phyloP scores from a whole-genome alignment of 495 filamentous ascomycete genomes.

The Hyaloscypha hepaticicola region DNA sequence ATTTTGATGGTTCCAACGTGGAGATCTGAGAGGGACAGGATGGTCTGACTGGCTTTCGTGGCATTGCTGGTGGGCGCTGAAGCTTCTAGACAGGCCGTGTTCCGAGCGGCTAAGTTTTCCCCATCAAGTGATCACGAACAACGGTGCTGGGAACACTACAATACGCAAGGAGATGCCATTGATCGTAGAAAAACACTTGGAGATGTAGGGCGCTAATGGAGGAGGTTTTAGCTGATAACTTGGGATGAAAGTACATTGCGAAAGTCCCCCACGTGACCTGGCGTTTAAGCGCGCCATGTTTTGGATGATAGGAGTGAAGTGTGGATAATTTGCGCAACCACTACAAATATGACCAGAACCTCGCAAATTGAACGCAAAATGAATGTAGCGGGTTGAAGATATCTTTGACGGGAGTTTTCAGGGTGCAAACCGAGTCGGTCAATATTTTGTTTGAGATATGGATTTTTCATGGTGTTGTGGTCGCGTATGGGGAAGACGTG shows the following conservation, averaged over 20 bases:
- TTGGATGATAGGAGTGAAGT: neutral
- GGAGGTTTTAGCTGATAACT: neutral
- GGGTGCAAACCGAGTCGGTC: neutral
- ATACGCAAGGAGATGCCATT: neutral
- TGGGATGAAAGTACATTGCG: slow-evolving; percentile 1
- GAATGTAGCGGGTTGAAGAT: neutral
- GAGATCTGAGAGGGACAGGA: slow-evolving; percentile 1
- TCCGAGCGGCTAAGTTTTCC: slow-evolving; percentile 30
- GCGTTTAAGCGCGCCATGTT: neutral
- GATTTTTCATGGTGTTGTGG: neutral
- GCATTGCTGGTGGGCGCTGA: slow-evolving; percentile 16
- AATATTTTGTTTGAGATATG: neutral
- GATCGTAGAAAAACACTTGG: neutral
- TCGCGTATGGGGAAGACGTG: neutral
- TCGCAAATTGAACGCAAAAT: neutral
- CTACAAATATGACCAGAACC: neutral
- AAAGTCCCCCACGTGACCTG: neutral
- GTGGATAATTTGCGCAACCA: neutral
- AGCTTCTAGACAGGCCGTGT: slow-evolving; percentile 19
- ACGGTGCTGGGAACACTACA: neutral
- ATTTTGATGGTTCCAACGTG: neutral
- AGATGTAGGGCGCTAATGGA: neutral
- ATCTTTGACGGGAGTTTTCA: neutral
- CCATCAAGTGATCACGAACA: slow-evolving; percentile 7
- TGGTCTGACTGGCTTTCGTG: slow-evolving; percentile 12